Percentiles rank a stretch among this genome's conserved stretches.
phyloP scores from a whole-genome alignment of 495 filamentous ascomycete species.

The Trichoderma orchidacearum region DNA sequence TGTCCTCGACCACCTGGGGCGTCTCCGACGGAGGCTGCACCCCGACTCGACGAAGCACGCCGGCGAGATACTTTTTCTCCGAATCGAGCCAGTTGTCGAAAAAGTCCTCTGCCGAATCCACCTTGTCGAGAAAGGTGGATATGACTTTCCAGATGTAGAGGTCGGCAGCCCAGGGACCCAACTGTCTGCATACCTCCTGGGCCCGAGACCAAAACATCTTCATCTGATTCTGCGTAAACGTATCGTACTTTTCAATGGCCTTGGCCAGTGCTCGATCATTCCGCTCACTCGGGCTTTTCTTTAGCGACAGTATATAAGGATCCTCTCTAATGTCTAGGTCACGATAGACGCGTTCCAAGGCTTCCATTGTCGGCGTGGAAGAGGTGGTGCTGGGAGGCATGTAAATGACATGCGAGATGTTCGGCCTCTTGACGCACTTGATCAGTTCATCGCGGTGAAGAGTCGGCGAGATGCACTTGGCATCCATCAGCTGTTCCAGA shows the following conservation, averaged over 20 bases:
- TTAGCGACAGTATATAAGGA: conserved; percentile 50
- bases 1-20: conserved; percentile 2
- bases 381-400: not conserved
- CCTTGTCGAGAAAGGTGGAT: conserved; percentile 24
- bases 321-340: conserved; percentile 51
- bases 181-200: conserved; percentile 38
- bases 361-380: conserved; percentile 16
- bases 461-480: conserved; percentile 59
- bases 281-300: conserved; percentile 18
- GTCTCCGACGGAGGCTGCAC: conserved; percentile 14
- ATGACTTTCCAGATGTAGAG: conserved; percentile 53
- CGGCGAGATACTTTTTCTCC: conserved; percentile 49
- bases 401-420: conserved; percentile 41
- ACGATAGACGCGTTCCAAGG: conserved; percentile 20
- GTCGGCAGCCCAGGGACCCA: conserved; percentile 64
- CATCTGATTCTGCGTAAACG: conserved; percentile 51
- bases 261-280: conserved; percentile 26
- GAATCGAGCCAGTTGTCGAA: conserved; percentile 27
- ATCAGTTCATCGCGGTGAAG: conserved; percentile 57
- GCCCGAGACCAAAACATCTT: conserved; percentile 38
- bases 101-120: conserved; percentile 14
- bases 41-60: conserved; percentile 32
- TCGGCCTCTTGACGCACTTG: conserved; percentile 52
- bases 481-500: conserved; percentile 66
- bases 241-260: conserved; percentile 37